Percentiles rank a stretch among this genome's conserved stretches.
These are phyloP conservation scores for Galerina sulciceps DNA, from an alignment of 768 basidiomycete genomes.

Conservation along the genomic window DNA sequence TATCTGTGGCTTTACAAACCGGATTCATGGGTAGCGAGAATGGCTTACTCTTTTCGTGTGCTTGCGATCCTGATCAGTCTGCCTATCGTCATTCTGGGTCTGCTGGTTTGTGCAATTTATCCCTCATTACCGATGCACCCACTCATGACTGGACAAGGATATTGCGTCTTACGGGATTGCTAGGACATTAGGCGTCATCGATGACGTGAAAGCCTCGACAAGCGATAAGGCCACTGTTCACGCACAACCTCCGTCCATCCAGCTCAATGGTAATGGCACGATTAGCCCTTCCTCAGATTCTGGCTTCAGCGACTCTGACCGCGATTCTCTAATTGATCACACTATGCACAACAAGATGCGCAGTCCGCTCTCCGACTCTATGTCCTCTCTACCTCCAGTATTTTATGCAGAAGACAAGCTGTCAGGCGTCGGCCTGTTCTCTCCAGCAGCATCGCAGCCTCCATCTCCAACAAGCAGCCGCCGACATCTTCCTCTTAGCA, in stretches of 20 bases:
- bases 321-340: slow-evolving; percentile 13
- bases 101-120: slow-evolving; percentile 50
- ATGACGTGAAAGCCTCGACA: slow-evolving; percentile 75
- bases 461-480: slow-evolving; percentile 64
- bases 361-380: slow-evolving; percentile 16
- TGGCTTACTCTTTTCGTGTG: slow-evolving; percentile 66
- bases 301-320: slow-evolving; percentile 30
- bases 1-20: slow-evolving; percentile 68
- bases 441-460: slow-evolving; percentile 69
- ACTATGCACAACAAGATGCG: slow-evolving; percentile 12
- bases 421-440: slow-evolving; percentile 75
- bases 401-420: slow-evolving; percentile 59
- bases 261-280: slow-evolving; percentile 31
- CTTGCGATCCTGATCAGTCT: slow-evolving; percentile 68
- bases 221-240: slow-evolving; percentile 55
- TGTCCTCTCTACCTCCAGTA: slow-evolving; percentile 38
- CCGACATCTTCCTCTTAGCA: slow-evolving; percentile 25
- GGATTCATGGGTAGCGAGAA: slow-evolving; percentile 68
- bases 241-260: slow-evolving; percentile 35
- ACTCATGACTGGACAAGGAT: slow-evolving; percentile 51
- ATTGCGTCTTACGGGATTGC: slow-evolving; percentile 83
- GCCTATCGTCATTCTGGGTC: slow-evolving; percentile 57
- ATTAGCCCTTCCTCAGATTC: slow-evolving; percentile 28
- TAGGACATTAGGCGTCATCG: slow-evolving; percentile 78
- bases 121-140: slow-evolving; percentile 10